Evolutionary conservation across 2,329 filamentous ascomycete genomes (phyloP).

Genomic region (Coleophoma cylindrospora): DNA sequence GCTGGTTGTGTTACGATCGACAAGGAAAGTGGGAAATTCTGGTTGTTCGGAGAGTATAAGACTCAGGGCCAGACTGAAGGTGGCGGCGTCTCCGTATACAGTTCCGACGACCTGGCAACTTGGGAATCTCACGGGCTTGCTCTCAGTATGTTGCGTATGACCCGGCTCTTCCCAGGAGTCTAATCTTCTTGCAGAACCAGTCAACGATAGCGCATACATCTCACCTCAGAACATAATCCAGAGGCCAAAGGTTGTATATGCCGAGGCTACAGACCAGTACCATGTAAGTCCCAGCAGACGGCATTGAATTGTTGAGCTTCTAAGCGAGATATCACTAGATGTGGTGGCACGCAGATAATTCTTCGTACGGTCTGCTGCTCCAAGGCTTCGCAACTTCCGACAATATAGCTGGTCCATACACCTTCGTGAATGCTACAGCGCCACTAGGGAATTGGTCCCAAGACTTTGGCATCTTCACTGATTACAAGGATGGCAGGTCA

Average conservation of each 20-base stretch:
- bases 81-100: constrained; percentile 55
- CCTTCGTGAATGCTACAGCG: constrained; percentile 42
- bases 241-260: constrained; percentile 57
- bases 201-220: constrained; percentile 50
- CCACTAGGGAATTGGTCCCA: constrained; percentile 60
- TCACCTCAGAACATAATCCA: constrained; percentile 53
- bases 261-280: constrained; percentile 46
- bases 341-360: constrained; percentile 59
- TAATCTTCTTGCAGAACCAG: constrained; percentile 31
- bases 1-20: constrained; percentile 52
- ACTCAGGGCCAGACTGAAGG: constrained; percentile 51
- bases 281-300: constrained; percentile 35
- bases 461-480: constrained; percentile 56
- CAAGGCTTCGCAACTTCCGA: constrained; percentile 51
- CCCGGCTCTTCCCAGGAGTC: neutral
- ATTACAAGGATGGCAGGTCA: constrained; percentile 49
- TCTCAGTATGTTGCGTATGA: constrained; percentile 33
- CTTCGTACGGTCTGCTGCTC: constrained; percentile 48
- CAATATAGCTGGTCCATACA: constrained; percentile 31
- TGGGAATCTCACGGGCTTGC: constrained; percentile 55
- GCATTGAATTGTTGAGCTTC: no score
- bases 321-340: constrained; percentile 28
- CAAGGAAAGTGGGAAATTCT: constrained; percentile 47
- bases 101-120: constrained; percentile 54
- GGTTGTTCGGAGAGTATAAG: constrained; percentile 60